Base-by-base conservation (phyloP, 192 early-diverging fungal genomes). In the Coemansia sp. region DNA sequence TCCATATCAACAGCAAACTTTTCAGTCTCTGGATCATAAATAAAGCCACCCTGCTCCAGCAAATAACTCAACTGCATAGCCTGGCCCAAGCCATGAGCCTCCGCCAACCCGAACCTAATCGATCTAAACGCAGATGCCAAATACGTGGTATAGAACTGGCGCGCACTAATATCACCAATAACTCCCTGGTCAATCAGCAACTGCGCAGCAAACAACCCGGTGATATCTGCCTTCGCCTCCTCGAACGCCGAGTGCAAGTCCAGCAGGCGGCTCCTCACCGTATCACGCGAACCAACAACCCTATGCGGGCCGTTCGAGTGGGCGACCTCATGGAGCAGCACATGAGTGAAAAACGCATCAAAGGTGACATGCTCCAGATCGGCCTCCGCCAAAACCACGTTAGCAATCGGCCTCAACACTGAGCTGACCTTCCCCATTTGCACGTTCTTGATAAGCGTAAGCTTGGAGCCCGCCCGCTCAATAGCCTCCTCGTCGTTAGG, bases 171-270 rank as follows among this genome's bases (percentile, higher is more conserved):
- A 33, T 88, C 78, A 19, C 85, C 81, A 35, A 91, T 85, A 5
- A 79, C 65, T 7, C 90, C 87, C 9, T 76, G 63, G 52, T 90
- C 86, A 13, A 92, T 80, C 26, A 92, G 70, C 44, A 91, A 68
- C 30, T 72, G 64, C 8, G 87, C 84, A 7, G 88, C 89, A 70
- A 90, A 89, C 14, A 91, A 67, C 0, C 86, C 91, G 32, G 86
- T 76, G 63, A 92, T 92, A 53, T 92, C 90, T 58, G 91, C 91
- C 77, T 92, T 92, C 23, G 91, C 90, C 68, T 92, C 91, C 62
- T 92, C 91, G 62, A 92, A 87, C 5, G 89, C 85, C 72, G 90
- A 89, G 64, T 92, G 86, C 53, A 86, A 80, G 63, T 92, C 91
- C 61, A 88, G 85, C 28, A 92, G 69, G 8, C 78, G 82, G 38